A percentile compares a stretch with the other conserved stretches of the same genome.
Conservation (phyloP, 139 green algal genomes). For the Chlamydomonas sp. region DNA sequence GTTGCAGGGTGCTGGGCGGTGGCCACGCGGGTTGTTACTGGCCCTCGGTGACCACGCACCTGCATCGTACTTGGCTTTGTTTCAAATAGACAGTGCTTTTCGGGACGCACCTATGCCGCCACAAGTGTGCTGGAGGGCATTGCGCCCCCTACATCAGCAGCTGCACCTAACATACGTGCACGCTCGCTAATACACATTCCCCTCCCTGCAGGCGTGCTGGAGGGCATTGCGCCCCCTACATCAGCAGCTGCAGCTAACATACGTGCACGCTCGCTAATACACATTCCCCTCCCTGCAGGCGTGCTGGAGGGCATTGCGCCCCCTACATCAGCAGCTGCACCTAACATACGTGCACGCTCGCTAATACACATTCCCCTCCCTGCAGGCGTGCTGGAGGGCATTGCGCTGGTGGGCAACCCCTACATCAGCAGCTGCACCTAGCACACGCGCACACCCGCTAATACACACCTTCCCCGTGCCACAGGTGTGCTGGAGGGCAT, state of each 20-base stretch:
- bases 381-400: slow-evolving; percentile 58
- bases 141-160: slow-evolving; percentile 84
- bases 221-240: slow-evolving; percentile 88
- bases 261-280: background rate
- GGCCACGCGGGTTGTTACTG: too few relatives aligned
- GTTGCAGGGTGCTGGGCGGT: too few relatives aligned
- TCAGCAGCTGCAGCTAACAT: slow-evolving; percentile 43
- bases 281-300: background rate
- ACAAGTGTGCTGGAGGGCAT: slow-evolving; percentile 62
- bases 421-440: slow-evolving; percentile 72
- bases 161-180: background rate
- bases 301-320: slow-evolving; percentile 75
- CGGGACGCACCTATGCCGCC: too few relatives aligned
- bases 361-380: background rate
- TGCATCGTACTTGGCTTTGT: too few relatives aligned
- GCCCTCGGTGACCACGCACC: too few relatives aligned
- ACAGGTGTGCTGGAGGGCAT: slow-evolving; percentile 65
- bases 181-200: background rate
- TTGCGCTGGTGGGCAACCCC: slow-evolving; percentile 85
- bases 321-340: slow-evolving; percentile 77
- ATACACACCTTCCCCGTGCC: background rate
- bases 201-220: slow-evolving; percentile 1
- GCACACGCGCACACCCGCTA: background rate
- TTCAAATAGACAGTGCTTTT: too few relatives aligned
- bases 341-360: background rate